Percentiles rank a stretch among this genome's conserved stretches.
phyloP scores from a whole-genome alignment of 139 green algal species.

The Nannochloris sp. region DNA sequence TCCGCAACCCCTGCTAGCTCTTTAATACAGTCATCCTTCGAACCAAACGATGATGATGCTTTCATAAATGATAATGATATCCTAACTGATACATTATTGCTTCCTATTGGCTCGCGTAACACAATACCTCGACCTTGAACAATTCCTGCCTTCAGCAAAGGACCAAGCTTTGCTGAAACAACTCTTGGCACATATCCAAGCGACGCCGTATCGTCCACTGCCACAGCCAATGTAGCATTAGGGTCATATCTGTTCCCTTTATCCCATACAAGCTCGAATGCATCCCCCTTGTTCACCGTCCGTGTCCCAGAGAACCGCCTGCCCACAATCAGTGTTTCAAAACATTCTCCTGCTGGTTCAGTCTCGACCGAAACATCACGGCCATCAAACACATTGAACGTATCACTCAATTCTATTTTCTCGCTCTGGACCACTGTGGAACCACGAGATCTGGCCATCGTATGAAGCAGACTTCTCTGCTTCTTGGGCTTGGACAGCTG shows the following conservation, averaged over 20 bases:
- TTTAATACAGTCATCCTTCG: too few species aligned
- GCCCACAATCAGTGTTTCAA: slow-evolving; percentile 3
- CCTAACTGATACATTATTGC: neutral
- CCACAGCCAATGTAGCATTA: neutral
- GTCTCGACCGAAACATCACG: too few species aligned
- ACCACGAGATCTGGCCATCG: too few species aligned
- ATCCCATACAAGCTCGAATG: neutral
- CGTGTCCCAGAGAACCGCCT: neutral
- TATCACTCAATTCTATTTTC: too few species aligned
- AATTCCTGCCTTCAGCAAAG: slow-evolving; percentile 21
- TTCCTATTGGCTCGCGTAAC: slow-evolving; percentile 10
- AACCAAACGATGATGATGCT: neutral
- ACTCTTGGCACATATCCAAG: slow-evolving; percentile 42
- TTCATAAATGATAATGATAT: neutral
- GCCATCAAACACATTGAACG: too few species aligned
- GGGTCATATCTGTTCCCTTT: neutral
- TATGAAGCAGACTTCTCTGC: too few species aligned
- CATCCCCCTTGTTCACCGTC: neutral
- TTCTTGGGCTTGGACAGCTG: too few species aligned
- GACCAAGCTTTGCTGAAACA: slow-evolving; percentile 31
- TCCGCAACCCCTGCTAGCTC: too few species aligned
- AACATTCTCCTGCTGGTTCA: too few species aligned
- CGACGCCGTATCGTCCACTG: neutral
- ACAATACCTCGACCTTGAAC: slow-evolving; percentile 15
- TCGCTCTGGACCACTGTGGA: too few species aligned